Conservation (phyloP, 371 early-diverging fungal species). For the Lichtheimia ornata region DNA sequence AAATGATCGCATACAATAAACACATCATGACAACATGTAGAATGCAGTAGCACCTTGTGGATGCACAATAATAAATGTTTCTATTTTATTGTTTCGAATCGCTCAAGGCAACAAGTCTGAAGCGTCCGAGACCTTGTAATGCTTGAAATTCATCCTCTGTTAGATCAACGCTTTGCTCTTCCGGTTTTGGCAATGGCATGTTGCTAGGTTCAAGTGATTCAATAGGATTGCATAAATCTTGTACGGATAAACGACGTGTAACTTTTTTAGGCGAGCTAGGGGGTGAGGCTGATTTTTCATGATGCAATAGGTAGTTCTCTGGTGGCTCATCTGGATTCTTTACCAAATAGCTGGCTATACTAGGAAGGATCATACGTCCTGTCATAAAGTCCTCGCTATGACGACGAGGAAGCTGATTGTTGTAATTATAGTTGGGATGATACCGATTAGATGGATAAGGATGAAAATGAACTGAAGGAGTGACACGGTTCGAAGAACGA, state of each 20-base stretch:
- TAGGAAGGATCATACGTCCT: conserved; percentile 29
- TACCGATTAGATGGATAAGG: conserved; percentile 22
- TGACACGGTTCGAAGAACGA: conserved; percentile 11
- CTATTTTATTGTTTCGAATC: conserved; percentile 1
- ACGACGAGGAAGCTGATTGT: conserved; percentile 5
- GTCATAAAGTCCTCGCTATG: conserved; percentile 18
- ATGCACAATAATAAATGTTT: too few relatives aligned
- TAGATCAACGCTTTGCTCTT: conserved; percentile 29
- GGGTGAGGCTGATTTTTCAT: conserved; percentile 1
- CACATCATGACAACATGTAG: too few relatives aligned
- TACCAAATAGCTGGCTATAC: conserved; percentile 39
- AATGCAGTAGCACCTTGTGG: too few relatives aligned
- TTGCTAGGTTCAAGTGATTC: conserved; percentile 24
- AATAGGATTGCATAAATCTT: conserved; percentile 44
- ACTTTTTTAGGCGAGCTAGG: conserved; percentile 4
- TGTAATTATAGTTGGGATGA: conserved; percentile 6
- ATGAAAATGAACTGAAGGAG: conserved; percentile 32
- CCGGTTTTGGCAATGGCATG: conserved; percentile 6
- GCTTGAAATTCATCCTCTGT: conserved; percentile 50
- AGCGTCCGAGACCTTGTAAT: conserved; percentile 40
- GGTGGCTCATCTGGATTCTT: conserved; percentile 37
- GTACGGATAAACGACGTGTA: conserved; percentile 37
- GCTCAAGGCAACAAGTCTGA: conserved; percentile 11
- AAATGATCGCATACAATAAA: too few relatives aligned
- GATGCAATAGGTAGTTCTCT: conserved; percentile 31